phyloP scores from a whole-genome alignment of 1,139 yeast genomes.

The Debaryomyces sp. region DNA sequence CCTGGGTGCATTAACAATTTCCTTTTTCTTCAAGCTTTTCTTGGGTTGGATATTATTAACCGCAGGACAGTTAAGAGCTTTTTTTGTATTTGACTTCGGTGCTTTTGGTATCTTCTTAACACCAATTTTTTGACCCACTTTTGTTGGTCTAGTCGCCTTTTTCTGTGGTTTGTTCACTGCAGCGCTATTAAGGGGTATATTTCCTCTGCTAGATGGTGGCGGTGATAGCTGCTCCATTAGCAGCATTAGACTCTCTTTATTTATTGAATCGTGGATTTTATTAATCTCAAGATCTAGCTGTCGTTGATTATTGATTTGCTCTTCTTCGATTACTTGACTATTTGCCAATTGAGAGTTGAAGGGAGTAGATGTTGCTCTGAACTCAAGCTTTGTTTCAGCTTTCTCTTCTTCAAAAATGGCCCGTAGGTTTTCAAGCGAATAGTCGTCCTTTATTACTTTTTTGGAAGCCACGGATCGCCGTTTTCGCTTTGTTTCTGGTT shows the following conservation, averaged over 20 bases:
- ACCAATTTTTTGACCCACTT: not conserved
- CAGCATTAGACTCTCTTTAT: conserved; percentile 5
- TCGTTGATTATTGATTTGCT: conserved; percentile 7
- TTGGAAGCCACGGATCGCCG: not conserved
- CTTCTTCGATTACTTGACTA: not conserved
- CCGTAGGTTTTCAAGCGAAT: conserved; percentile 18
- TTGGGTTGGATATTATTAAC: not conserved
- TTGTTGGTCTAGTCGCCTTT: not conserved
- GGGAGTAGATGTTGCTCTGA: conserved; percentile 15
- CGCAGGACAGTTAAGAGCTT: not conserved
- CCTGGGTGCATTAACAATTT: not conserved
- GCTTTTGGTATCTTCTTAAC: not conserved
- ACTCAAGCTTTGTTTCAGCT: conserved; percentile 3
- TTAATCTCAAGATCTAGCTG: conserved; percentile 15
- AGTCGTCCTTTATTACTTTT: conserved; percentile 14
- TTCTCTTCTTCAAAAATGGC: conserved; percentile 15
- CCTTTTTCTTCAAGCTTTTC: not conserved
- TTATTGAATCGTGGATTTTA: conserved; percentile 15
- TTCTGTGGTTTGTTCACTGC: not conserved
- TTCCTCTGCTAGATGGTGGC: not conserved
- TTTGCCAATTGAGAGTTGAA: conserved; percentile 7
- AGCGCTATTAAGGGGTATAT: not conserved
- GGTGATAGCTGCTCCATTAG: conserved; percentile 1
- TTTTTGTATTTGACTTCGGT: not conserved
- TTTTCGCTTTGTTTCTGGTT: not conserved